Conservation (phyloP, 176 grass and related monocot genomes). For the Phyllostachys edulis region DNA sequence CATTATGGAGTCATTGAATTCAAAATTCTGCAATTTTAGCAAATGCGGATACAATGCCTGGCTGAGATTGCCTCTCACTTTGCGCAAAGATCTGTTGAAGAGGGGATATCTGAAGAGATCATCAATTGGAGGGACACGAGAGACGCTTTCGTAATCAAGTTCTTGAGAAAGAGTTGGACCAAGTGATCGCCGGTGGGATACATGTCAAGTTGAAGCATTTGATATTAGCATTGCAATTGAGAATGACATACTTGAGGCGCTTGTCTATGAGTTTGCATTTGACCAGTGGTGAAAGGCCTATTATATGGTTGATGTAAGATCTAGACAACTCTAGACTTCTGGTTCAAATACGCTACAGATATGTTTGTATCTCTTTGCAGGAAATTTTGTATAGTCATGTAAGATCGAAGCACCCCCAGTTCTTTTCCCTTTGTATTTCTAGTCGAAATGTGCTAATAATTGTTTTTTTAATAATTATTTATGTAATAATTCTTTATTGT, state of each 20-base stretch:
- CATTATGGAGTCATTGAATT: slow-evolving; percentile 67
- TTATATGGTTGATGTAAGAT: background rate
- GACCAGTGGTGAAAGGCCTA: slow-evolving; percentile 30
- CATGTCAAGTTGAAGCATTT: slow-evolving; percentile 46
- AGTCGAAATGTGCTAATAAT: no score
- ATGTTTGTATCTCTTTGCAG: background rate
- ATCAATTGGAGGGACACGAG: slow-evolving; percentile 43
- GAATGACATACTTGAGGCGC: slow-evolving; percentile 54
- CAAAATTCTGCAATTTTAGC: slow-evolving; percentile 49
- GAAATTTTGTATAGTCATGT: slow-evolving; percentile 42
- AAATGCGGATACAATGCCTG: slow-evolving; percentile 60
- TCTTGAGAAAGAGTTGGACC: slow-evolving; percentile 55
- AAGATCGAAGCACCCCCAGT: background rate
- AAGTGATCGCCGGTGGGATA: slow-evolving; percentile 33
- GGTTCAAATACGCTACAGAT: slow-evolving; percentile 16
- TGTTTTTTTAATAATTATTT: no score
- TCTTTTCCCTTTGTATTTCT: no score
- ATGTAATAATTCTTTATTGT: no score
- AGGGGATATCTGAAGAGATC: slow-evolving; percentile 47
- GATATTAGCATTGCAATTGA: slow-evolving; percentile 66
- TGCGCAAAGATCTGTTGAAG: slow-evolving; percentile 46
- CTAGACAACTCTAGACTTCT: slow-evolving; percentile 1
- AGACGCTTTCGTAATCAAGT: slow-evolving; percentile 26
- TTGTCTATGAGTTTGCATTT: slow-evolving; percentile 56
- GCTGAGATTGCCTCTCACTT: slow-evolving; percentile 24